Percentiles rank a stretch among this genome's conserved stretches.
These are phyloP conservation scores for Anisodus acutangulus DNA, from an alignment of 257 asterid species.

Conservation along the genomic window DNA sequence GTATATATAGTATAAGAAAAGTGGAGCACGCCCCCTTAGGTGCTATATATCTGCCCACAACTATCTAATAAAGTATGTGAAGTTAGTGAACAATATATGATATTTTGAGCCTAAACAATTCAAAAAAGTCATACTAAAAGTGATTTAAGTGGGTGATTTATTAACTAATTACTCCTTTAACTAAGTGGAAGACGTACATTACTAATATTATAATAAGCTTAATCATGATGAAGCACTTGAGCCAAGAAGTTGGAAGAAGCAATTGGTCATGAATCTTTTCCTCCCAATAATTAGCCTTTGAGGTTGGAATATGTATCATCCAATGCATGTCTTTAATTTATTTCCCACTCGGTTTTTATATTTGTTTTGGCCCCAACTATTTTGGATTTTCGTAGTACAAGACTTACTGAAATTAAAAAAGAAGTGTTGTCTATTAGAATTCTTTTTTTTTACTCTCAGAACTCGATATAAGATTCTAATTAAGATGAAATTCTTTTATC, in stretches of 20 bases:
- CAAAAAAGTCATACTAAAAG: background rate
- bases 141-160: background rate
- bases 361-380: background rate
- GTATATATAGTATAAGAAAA: background rate
- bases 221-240: background rate
- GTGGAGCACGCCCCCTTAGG: background rate
- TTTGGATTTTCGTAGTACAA: background rate
- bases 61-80: background rate
- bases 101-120: constrained; percentile 15
- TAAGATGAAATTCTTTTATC: too few species aligned
- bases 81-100: background rate
- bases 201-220: background rate
- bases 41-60: background rate
- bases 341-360: background rate
- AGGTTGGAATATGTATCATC: background rate
- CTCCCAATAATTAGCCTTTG: background rate
- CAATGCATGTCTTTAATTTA: background rate
- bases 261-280: background rate
- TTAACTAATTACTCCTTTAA: constrained; percentile 17
- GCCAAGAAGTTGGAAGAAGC: constrained; percentile 27
- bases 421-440: background rate
- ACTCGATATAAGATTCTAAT: too few species aligned
- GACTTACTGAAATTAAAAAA: background rate
- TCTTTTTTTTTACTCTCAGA: background rate
- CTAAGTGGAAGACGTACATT: background rate